Percentiles rank a stretch among this genome's conserved stretches.
Evolutionary conservation across 208 protist genomes (phyloP).

Genomic region (Wallacemonas sp.): DNA sequence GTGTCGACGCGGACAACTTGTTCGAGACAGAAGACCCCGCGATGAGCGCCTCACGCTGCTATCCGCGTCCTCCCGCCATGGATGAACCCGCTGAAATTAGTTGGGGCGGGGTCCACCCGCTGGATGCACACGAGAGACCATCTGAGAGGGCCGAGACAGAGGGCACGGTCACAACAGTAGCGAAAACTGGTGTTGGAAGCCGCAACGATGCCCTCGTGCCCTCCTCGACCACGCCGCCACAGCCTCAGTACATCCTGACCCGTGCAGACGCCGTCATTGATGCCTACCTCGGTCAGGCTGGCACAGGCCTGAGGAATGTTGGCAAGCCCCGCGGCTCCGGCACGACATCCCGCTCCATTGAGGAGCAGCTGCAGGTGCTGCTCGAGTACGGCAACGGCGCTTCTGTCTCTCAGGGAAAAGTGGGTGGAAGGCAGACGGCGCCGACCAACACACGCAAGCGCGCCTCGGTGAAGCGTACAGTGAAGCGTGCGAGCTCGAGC

Average conservation of each 20-base stretch:
- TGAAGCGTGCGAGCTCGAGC: background rate
- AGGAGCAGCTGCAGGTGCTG: slow-evolving; percentile 15
- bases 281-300: slow-evolving; percentile 7
- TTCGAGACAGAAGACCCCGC: background rate
- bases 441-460: background rate
- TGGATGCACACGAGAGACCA: no score
- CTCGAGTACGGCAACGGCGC: slow-evolving; percentile 12
- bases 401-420: background rate
- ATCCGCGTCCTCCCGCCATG: background rate
- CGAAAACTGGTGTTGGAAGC: no score
- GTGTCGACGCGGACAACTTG: background rate
- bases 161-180: no score
- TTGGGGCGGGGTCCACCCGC: no score
- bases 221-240: no score
- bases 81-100: slow-evolving; percentile 2
- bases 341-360: background rate
- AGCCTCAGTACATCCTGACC: background rate
- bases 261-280: slow-evolving; percentile 12
- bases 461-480: background rate
- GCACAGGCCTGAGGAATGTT: background rate
- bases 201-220: no score
- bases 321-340: background rate
- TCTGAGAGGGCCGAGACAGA: no score
- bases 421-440: background rate
- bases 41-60: background rate